phyloP scores from a whole-genome alignment of 2,329 filamentous ascomycete species.

The Fusarium pilosicola region DNA sequence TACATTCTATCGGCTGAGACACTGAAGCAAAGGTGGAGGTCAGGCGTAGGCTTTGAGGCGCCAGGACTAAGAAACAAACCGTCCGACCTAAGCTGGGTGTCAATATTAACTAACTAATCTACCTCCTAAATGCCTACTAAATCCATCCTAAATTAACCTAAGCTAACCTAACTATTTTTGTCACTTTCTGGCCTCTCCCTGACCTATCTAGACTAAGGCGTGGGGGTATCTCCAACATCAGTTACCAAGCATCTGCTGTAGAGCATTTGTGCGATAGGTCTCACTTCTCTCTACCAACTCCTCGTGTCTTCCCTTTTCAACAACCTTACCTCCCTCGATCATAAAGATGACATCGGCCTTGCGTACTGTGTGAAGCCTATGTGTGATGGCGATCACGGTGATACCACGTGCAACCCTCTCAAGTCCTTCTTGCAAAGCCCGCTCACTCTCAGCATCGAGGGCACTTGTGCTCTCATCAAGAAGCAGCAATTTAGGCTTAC shows the following conservation, averaged over 20 bases:
- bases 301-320: conserved; percentile 63
- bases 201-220: not conserved
- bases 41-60: conserved; percentile 14
- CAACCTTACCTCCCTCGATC: conserved; percentile 62
- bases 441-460: conserved; percentile 76
- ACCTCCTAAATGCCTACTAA: not conserved
- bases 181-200: not conserved
- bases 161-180: not conserved
- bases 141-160: not conserved
- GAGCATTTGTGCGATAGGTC: conserved; percentile 61
- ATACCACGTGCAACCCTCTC: conserved; percentile 65
- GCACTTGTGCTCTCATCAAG: conserved; percentile 86
- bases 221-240: not conserved
- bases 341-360: conserved; percentile 68
- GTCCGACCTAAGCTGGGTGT: not conserved
- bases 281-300: conserved; percentile 64
- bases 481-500: conserved; percentile 77
- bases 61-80: not conserved
- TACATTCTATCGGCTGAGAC: conserved; percentile 24
- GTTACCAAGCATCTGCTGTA: conserved; percentile 58
- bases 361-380: conserved; percentile 65
- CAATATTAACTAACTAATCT: not conserved
- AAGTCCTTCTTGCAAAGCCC: conserved; percentile 72
- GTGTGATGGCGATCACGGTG: conserved; percentile 68
- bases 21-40: conserved; percentile 14